Evolutionary conservation across 73 alveolate genomes (phyloP).

Genomic region (Paraurostyla sp.): DNA sequence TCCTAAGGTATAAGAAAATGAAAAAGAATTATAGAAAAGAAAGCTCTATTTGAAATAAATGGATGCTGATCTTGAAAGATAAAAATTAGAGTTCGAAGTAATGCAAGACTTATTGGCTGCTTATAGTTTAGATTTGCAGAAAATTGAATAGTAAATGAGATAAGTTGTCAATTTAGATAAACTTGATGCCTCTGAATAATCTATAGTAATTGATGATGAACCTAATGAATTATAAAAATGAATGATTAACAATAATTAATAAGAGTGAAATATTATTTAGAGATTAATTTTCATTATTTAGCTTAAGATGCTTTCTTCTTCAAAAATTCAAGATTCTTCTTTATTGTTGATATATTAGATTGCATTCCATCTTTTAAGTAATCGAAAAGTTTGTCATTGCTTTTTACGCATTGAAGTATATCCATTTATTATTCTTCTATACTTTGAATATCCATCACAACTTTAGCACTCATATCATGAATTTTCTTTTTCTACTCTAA

Average conservation of each 20-base stretch:
- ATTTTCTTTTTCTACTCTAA: conserved; percentile 37
- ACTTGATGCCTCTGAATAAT: too few relatives aligned
- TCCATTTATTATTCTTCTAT: conserved; percentile 16
- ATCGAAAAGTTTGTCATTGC: conserved; percentile 9
- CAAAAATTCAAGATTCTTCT: conserved; percentile 7
- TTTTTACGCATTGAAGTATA: neutral
- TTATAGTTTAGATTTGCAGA: conserved; percentile 1
- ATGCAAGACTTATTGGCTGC: neutral
- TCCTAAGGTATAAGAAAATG: conserved; percentile 20
- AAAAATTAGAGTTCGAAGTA: conserved; percentile 10
- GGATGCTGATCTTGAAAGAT: conserved; percentile 1
- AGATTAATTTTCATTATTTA: neutral
- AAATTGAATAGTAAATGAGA: neutral
- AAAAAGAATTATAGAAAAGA: neutral
- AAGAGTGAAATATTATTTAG: neutral
- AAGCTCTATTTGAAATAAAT: neutral
- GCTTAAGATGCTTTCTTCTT: neutral
- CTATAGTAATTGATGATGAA: too few relatives aligned
- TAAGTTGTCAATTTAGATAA: neutral
- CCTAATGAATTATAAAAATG: too few relatives aligned
- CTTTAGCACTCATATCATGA: conserved; percentile 59
- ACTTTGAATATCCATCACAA: neutral
- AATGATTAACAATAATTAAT: too few relatives aligned
- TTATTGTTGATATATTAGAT: neutral
- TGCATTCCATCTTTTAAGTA: neutral